Evolutionary conservation across 2,329 filamentous ascomycete genomes (phyloP).

Genomic region (Clarireedia sp.): DNA sequence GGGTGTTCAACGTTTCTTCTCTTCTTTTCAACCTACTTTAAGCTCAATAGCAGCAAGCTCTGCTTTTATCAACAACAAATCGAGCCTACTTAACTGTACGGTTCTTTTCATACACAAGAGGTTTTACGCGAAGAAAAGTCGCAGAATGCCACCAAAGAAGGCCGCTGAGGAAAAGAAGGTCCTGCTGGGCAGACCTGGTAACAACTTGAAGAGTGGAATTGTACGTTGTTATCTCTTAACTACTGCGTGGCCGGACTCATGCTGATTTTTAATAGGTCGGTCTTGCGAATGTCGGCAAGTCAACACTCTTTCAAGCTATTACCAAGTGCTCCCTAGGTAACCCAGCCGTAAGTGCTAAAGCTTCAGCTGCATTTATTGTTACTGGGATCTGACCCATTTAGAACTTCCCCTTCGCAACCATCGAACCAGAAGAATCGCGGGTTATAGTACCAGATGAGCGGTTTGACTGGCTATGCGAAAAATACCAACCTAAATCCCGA

Average conservation of each 20-base stretch:
- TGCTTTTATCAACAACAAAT: slow-evolving; percentile 29
- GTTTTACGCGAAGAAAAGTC: slow-evolving; percentile 45
- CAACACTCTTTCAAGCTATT: slow-evolving; percentile 98
- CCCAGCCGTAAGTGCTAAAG: slow-evolving; percentile 65
- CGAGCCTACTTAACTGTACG: slow-evolving; percentile 31
- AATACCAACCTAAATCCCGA: slow-evolving; percentile 94
- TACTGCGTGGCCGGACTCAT: not conserved
- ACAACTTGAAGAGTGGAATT: slow-evolving; percentile 99
- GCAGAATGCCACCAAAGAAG: slow-evolving; percentile 88
- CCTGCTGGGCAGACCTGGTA: slow-evolving; percentile 88
- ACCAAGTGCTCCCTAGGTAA: slow-evolving; percentile 97
- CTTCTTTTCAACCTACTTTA: slow-evolving; percentile 42
- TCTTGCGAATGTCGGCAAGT: slow-evolving; percentile 98
- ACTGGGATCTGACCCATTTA: slow-evolving; percentile 31
- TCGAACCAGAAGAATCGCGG: slow-evolving; percentile 95
- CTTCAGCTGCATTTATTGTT: slow-evolving; percentile 18
- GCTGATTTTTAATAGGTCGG: slow-evolving; percentile 60
- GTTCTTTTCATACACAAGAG: slow-evolving; percentile 39
- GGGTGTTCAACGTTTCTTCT: slow-evolving; percentile 36
- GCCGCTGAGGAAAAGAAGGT: slow-evolving; percentile 87
- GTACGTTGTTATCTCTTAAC: slow-evolving; percentile 44
- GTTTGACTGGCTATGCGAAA: slow-evolving; percentile 90
- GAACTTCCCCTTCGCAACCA: slow-evolving; percentile 99
- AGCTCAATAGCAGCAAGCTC: slow-evolving; percentile 41
- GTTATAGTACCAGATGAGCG: slow-evolving; percentile 95